phyloP scores from a whole-genome alignment of 768 basidiomycete genomes.

The Russula vinacea region DNA sequence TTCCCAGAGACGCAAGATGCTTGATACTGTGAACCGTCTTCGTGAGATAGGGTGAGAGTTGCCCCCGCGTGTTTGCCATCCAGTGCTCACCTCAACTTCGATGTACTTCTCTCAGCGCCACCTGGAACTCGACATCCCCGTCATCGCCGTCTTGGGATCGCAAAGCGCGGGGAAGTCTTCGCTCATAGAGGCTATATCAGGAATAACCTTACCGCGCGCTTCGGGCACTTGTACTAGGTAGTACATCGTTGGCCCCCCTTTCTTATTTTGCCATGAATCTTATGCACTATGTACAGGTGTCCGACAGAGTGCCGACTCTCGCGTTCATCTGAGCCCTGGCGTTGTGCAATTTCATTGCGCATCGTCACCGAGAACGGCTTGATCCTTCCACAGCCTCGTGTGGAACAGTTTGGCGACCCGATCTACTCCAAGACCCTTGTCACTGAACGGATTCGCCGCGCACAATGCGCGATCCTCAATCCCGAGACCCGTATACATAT shows the following conservation, averaged over 20 bases:
- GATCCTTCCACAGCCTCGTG: conserved; percentile 38
- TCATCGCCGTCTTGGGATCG: conserved; percentile 70
- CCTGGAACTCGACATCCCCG: conserved; percentile 66
- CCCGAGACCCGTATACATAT: conserved; percentile 39
- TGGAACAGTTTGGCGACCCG: conserved; percentile 33
- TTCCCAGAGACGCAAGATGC: conserved; percentile 45
- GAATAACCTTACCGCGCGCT: conserved; percentile 65
- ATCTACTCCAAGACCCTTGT: conserved; percentile 54
- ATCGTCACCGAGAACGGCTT: conserved; percentile 32
- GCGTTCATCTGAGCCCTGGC: conserved; percentile 35
- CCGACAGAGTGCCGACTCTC: conserved; percentile 41
- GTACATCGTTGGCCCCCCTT: neutral
- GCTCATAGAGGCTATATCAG: conserved; percentile 72
- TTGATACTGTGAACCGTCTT: conserved; percentile 59
- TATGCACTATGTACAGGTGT: conserved; percentile 33
- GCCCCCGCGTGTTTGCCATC: neutral
- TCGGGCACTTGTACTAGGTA: conserved; percentile 74
- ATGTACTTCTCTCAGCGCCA: conserved; percentile 49
- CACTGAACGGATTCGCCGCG: conserved; percentile 63
- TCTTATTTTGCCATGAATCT: neutral
- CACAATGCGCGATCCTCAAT: conserved; percentile 64
- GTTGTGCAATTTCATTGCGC: conserved; percentile 38
- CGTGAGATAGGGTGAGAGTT: conserved; percentile 57
- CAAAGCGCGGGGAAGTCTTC: conserved; percentile 79
- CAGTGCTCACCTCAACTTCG: neutral